phyloP scores from a whole-genome alignment of 352 stramenopile species.

The Phytophthora sp. region DNA sequence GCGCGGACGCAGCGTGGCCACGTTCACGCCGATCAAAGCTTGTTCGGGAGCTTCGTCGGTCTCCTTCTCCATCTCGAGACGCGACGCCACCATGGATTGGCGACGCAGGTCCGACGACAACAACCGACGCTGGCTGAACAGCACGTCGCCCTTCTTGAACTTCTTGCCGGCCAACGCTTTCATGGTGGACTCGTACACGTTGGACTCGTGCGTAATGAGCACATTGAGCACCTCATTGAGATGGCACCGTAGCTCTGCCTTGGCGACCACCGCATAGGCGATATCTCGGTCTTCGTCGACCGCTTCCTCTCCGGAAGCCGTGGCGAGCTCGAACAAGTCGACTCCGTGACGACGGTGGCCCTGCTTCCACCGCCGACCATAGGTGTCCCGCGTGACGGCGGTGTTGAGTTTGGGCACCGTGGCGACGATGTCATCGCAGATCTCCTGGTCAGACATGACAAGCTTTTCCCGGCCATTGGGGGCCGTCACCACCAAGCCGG shows the following conservation, averaged over 20 bases:
- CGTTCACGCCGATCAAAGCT: conserved; percentile 35
- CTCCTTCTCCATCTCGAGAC: conserved; percentile 12
- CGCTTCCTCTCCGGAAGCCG: conserved; percentile 13
- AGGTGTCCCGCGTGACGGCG: conserved; percentile 43
- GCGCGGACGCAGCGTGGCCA: conserved; percentile 31
- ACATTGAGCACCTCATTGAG: conserved; percentile 68
- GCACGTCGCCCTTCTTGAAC: conserved; percentile 50
- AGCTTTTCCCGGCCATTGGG: conserved; percentile 35
- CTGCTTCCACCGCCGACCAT: conserved; percentile 52
- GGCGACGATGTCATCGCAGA: conserved; percentile 47
- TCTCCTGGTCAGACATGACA: conserved; percentile 44
- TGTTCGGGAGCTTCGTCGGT: conserved; percentile 30
- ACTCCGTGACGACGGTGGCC: conserved; percentile 40
- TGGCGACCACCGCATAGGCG: conserved; percentile 52
- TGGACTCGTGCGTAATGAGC: conserved; percentile 45
- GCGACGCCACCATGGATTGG: conserved; percentile 33
- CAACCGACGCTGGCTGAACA: conserved; percentile 40
- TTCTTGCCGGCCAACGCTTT: conserved; percentile 46
- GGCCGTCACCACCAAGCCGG: conserved; percentile 32
- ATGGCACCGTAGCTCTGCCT: conserved; percentile 53
- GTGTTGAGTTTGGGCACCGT: conserved; percentile 41
- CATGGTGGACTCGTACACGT: conserved; percentile 54
- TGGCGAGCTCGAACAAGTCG: conserved; percentile 53
- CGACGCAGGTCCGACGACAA: conserved; percentile 30
- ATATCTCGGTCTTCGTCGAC: conserved; percentile 39